Base-by-base conservation (phyloP, 192 early-diverging fungal species). In the Coemansia sp. region DNA sequence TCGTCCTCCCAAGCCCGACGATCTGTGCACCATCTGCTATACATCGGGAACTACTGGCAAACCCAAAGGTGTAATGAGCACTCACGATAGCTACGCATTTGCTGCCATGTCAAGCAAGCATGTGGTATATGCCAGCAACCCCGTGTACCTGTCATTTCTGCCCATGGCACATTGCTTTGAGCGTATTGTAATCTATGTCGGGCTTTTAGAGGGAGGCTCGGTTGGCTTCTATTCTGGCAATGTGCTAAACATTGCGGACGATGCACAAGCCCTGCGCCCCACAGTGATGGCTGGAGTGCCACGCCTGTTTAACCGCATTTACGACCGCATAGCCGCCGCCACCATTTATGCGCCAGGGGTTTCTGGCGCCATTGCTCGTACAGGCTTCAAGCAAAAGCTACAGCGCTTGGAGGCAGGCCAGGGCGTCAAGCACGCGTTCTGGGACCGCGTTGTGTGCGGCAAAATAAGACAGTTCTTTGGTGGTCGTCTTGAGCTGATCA, bases 81-180 rank as follows among this genome's bases (percentile, higher is more conserved):
- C 82, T 43, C 90, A 95, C 37, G 65, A 68, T 17, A 94, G 90
- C 66, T 81, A 90, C 49, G 59, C 83, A 51, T 71, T 84, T 23
- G 70, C 82, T 25, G 53, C 68, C 11, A 70, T 65, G 50, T 38
- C 48, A 6, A 54, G 40, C 17, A 37, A 33, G 8, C 33, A 45
- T 14, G 29, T 41, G 2, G 47, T 46, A 10, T 63, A 53, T 10
- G 6, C 38, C 0, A 30, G 29, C 25, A 33, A 29, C 5, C 47
- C 63, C 17, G 51, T 68, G 5, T 54, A 66, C 7, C 31, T 94
- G 50, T 91, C 90, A 15, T 98, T 94, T 62, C 73, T 98, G 58
- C 94, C 94, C 4, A 79, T 95, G 17, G 91, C 95, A 21, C 95
- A 96, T 66, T 83, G 90, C 31, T 95, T 86, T 66, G 96, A 94